Evolutionary conservation across 1,139 yeast genomes (phyloP).

Genomic region (Pichia sp.): DNA sequence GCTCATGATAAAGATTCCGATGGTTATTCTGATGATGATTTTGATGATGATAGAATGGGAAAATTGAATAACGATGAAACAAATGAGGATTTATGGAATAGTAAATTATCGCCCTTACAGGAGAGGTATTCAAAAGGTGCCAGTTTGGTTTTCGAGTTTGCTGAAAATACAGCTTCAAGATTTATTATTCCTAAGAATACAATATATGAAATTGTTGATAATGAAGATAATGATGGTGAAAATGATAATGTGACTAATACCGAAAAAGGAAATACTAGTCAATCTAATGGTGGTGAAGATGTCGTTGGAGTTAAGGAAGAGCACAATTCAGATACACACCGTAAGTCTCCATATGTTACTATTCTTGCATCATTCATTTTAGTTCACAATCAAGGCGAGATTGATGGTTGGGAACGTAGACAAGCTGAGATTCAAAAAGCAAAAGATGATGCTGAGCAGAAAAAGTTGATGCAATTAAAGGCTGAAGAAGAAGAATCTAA

Average conservation of each 20-base stretch:
- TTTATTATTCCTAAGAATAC: slow-evolving; percentile 71
- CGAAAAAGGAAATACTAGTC: no score
- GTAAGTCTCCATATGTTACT: slow-evolving; percentile 34
- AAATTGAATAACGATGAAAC: slow-evolving; percentile 15
- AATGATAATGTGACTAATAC: no score
- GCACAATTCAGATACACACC: no score
- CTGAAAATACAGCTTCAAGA: slow-evolving; percentile 71
- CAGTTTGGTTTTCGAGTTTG: slow-evolving; percentile 76
- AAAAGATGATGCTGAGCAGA: slow-evolving; percentile 14
- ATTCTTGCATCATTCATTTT: slow-evolving; percentile 60
- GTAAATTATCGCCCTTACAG: slow-evolving; percentile 66
- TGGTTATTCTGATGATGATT: slow-evolving; percentile 4
- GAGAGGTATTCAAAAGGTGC: slow-evolving; percentile 64
- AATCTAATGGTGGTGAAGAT: no score
- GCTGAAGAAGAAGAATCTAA: slow-evolving; percentile 15
- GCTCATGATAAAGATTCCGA: slow-evolving; percentile 1
- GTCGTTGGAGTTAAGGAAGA: no score
- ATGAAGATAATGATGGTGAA: slow-evolving; percentile 16
- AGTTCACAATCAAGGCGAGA: slow-evolving; percentile 48
- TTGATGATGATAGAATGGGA: slow-evolving; percentile 13
- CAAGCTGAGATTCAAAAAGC: slow-evolving; percentile 20
- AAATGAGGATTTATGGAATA: slow-evolving; percentile 33
- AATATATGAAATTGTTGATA: slow-evolving; percentile 56
- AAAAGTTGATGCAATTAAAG: no score
- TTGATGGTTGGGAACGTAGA: slow-evolving; percentile 42